Conservation (phyloP, 169 alveolate species). For the Plasmodium billcollinsi region DNA sequence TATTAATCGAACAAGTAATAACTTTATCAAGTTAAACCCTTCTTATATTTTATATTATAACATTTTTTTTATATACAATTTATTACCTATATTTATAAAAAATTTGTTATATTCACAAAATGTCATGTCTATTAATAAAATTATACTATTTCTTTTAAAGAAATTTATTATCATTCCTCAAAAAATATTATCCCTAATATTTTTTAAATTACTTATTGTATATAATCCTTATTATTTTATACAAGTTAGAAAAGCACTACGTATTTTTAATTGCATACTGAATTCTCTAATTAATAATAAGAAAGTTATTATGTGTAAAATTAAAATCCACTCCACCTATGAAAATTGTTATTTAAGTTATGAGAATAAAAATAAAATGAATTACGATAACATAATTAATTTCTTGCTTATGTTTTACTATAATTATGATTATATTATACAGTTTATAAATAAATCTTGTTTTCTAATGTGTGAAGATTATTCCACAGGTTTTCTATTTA, state of each 20-base stretch:
- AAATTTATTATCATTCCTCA: conserved; percentile 70
- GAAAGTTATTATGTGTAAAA: conserved; percentile 57
- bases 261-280: conserved; percentile 35
- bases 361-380: conserved; percentile 69
- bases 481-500: conserved; percentile 24
- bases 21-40: conserved; percentile 41
- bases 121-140: conserved; percentile 67
- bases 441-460: conserved; percentile 66
- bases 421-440: conserved; percentile 62
- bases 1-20: conserved; percentile 1
- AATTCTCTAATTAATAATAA: conserved; percentile 31
- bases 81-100: conserved; percentile 69
- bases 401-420: conserved; percentile 44
- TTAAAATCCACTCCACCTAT: conserved; percentile 51
- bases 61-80: conserved; percentile 52
- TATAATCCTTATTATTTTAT: conserved; percentile 69
- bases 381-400: conserved; percentile 56
- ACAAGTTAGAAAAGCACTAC: conserved; percentile 67
- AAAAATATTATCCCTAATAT: conserved; percentile 47
- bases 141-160: conserved; percentile 48
- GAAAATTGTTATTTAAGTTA: conserved; percentile 71
- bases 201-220: conserved; percentile 65
- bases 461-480: conserved; percentile 74
- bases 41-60: conserved; percentile 65
- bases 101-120: conserved; percentile 56